A percentile compares a stretch with the other conserved stretches of the same genome.
Conservation (phyloP, 1,284 basidiomycete species). For the Athelia psychrophila region DNA sequence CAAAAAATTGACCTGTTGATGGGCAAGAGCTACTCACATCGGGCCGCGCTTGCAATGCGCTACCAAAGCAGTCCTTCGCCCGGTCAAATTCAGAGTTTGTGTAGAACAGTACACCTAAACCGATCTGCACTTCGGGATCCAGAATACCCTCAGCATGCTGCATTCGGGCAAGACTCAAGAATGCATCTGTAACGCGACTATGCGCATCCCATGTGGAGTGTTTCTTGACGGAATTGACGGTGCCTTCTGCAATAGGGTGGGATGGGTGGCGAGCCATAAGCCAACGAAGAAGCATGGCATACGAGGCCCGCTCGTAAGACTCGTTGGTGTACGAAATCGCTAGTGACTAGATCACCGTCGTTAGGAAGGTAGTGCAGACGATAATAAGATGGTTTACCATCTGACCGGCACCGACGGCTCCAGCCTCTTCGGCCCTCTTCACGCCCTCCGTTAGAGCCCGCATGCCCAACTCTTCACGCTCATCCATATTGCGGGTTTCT, state of each 20-base stretch:
- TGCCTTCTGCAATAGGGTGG: conserved; percentile 55
- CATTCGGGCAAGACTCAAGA: conserved; percentile 80
- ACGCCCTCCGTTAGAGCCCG: conserved; percentile 71
- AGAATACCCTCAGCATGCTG: conserved; percentile 72
- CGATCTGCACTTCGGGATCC: conserved; percentile 94
- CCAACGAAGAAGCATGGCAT: conserved; percentile 89
- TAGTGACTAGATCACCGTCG: conserved; percentile 60
- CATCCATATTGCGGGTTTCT: conserved; percentile 95
- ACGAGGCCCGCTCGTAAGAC: conserved; percentile 85
- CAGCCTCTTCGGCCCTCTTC: conserved; percentile 57
- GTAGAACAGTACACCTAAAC: conserved; percentile 93
- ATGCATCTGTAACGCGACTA: conserved; percentile 79
- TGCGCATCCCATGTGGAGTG: conserved; percentile 86
- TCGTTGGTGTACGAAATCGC: conserved; percentile 99
- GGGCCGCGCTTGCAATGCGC: conserved; percentile 78
- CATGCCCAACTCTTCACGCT: conserved; percentile 81
- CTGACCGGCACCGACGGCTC: conserved; percentile 76
- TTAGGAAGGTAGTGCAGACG: background rate
- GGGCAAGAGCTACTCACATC: conserved; percentile 39
- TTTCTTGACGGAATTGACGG: conserved; percentile 50
- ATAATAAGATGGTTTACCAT: conserved; percentile 51
- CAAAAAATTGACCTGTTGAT: background rate
- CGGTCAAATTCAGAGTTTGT: conserved; percentile 76
- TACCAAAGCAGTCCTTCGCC: conserved; percentile 89
- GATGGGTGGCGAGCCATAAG: conserved; percentile 77